These are phyloP conservation scores for Claviceps sorghi DNA, from an alignment of 2,329 filamentous ascomycete genomes.

Conservation along the genomic window DNA sequence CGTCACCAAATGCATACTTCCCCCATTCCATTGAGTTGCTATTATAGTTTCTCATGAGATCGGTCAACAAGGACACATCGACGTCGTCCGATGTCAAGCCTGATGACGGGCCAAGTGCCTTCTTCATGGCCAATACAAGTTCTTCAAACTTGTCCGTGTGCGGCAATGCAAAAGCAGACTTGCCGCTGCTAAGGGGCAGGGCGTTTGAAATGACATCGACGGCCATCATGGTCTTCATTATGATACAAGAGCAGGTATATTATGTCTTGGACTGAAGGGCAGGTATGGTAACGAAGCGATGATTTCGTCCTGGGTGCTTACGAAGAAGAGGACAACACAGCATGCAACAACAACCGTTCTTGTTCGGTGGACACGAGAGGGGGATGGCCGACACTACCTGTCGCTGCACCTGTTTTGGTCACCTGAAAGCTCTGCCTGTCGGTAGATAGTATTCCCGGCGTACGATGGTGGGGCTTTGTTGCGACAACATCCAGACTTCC, in stretches of 20 bases:
- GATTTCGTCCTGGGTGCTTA: neutral
- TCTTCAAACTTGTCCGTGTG: constrained; percentile 43
- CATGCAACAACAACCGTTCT: constrained; percentile 3
- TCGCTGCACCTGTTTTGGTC: constrained; percentile 8
- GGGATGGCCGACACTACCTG: neutral
- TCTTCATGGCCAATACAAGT: constrained; percentile 60
- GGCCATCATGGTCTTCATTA: constrained; percentile 17
- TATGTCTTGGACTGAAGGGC: neutral
- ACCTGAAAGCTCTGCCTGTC: constrained; percentile 12
- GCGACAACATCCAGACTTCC: constrained; percentile 2
- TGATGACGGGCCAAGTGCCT: constrained; percentile 62
- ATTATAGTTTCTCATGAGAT: constrained; percentile 60
- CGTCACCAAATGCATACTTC: constrained; percentile 60
- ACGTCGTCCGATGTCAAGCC: constrained; percentile 73
- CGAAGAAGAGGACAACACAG: constrained; percentile 12
- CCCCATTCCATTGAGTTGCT: constrained; percentile 58
- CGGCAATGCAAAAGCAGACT: constrained; percentile 11
- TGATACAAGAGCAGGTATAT: neutral
- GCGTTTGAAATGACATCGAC: constrained; percentile 18
- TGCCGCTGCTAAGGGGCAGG: constrained; percentile 8
- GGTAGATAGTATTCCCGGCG: constrained; percentile 17
- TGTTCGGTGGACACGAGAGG: constrained; percentile 4
- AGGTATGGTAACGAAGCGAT: neutral
- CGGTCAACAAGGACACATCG: constrained; percentile 54
- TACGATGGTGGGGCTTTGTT: constrained; percentile 13